Evolutionary conservation across 2,329 filamentous ascomycete species (phyloP).

Genomic region (Monosporascus ibericus): DNA sequence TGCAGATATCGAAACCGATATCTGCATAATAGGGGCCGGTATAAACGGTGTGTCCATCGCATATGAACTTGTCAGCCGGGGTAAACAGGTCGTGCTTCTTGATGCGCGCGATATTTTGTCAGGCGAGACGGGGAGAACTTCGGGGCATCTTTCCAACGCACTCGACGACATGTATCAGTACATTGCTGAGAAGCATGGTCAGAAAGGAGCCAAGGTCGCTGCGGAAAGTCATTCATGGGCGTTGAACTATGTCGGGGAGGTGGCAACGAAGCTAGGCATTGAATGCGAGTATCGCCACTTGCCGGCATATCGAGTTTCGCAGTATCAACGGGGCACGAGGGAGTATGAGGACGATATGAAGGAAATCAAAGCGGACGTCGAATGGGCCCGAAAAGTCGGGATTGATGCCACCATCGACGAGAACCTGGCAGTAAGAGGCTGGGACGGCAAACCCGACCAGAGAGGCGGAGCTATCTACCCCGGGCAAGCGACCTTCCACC

Average conservation of each 20-base stretch:
- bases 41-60: conserved; percentile 46
- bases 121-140: conserved; percentile 48
- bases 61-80: conserved; percentile 46
- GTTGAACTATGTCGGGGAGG: conserved; percentile 42
- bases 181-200: conserved; percentile 46
- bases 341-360: conserved; percentile 40
- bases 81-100: conserved; percentile 42
- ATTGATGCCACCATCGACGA: conserved; percentile 36
- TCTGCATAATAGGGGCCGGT: conserved; percentile 46
- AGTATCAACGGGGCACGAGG: conserved; percentile 35
- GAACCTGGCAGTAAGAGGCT: conserved; percentile 42
- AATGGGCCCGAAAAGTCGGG: conserved; percentile 36
- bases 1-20: conserved; percentile 38
- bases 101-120: conserved; percentile 49
- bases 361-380: conserved; percentile 38
- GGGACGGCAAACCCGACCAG: conserved; percentile 44
- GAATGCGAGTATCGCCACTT: conserved; percentile 51
- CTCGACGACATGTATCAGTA: conserved; percentile 47
- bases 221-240: conserved; percentile 52
- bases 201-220: conserved; percentile 39
- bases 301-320: conserved; percentile 43
- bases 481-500: conserved; percentile 49
- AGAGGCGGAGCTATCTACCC: conserved; percentile 41
- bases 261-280: conserved; percentile 41
- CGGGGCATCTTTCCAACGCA: conserved; percentile 47